Conservation (phyloP, 768 basidiomycete genomes). For the Hebeloma cylindrosporum region DNA sequence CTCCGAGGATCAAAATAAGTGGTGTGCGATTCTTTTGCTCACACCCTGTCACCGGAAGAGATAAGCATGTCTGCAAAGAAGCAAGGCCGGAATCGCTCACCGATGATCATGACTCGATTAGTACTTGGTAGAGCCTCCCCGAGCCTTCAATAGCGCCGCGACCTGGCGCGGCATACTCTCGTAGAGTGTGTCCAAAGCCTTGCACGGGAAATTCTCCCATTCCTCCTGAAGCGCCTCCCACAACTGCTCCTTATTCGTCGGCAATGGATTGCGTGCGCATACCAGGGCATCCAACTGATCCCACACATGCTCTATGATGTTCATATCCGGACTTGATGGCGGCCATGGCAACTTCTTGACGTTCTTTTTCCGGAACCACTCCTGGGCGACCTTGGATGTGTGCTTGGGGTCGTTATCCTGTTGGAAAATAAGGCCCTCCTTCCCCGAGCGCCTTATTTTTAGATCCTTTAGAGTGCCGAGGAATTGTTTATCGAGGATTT, state of each 20-base stretch:
- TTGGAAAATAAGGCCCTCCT: background rate
- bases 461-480: slow-evolving; percentile 26
- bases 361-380: slow-evolving; percentile 14
- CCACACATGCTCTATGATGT: slow-evolving; percentile 34
- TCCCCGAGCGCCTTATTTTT: slow-evolving; percentile 12
- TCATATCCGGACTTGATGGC: slow-evolving; percentile 31
- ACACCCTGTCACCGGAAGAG: too few species aligned
- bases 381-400: background rate
- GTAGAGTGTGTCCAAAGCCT: too few species aligned
- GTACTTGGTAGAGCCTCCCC: too few species aligned
- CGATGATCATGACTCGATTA: too few species aligned
- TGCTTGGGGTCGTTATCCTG: too few species aligned
- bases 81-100: too few species aligned
- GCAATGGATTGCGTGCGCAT: slow-evolving; percentile 12
- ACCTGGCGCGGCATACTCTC: too few species aligned
- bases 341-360: slow-evolving; percentile 29
- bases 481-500: slow-evolving; percentile 28
- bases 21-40: too few species aligned
- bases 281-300: slow-evolving; percentile 22
- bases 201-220: background rate
- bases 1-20: too few species aligned
- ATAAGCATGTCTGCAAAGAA: too few species aligned
- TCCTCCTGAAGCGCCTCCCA: slow-evolving; percentile 17
- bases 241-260: slow-evolving; percentile 21
- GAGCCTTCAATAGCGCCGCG: too few species aligned